A percentile compares a stretch with the other conserved stretches of the same genome.
Conservation (phyloP, 768 basidiomycete genomes). For the Tricholoma saponaceum region DNA sequence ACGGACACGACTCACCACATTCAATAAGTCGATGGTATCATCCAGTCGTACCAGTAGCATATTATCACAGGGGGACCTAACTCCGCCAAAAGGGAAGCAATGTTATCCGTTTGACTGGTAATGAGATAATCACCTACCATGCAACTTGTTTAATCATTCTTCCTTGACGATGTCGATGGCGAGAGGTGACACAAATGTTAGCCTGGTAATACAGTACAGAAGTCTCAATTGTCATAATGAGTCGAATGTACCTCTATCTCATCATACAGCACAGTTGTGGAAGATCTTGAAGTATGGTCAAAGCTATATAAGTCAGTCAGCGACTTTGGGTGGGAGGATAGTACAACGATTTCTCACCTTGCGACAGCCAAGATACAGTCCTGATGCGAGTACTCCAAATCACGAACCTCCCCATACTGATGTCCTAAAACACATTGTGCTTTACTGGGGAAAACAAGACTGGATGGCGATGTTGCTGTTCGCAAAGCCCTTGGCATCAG, state of each 20-base stretch:
- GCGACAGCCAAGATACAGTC: conserved; percentile 8
- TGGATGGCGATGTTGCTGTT: background rate
- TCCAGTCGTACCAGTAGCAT: conserved; percentile 10
- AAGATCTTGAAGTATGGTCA: background rate
- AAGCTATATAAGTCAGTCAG: conserved; percentile 4
- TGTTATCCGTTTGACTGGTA: background rate
- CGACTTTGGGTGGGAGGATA: too few species aligned
- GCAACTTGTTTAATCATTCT: conserved; percentile 5
- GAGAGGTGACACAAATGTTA: background rate
- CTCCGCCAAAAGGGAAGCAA: background rate
- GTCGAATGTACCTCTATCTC: background rate
- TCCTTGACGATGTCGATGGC: background rate
- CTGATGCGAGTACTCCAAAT: conserved; percentile 13
- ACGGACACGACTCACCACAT: background rate
- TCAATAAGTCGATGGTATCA: conserved; percentile 7
- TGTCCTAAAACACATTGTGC: background rate
- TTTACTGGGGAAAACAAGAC: background rate
- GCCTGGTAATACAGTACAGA: background rate
- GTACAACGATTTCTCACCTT: background rate
- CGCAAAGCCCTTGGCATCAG: background rate
- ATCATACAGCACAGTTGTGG: conserved; percentile 3
- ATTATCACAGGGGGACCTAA: conserved; percentile 6
- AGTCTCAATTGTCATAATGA: background rate
- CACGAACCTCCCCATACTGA: conserved; percentile 6
- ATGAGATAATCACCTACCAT: conserved; percentile 3